These are phyloP conservation scores for Pseudogymnoascus sp. DNA, from an alignment of 2,329 filamentous ascomycete genomes.

Conservation along the genomic window DNA sequence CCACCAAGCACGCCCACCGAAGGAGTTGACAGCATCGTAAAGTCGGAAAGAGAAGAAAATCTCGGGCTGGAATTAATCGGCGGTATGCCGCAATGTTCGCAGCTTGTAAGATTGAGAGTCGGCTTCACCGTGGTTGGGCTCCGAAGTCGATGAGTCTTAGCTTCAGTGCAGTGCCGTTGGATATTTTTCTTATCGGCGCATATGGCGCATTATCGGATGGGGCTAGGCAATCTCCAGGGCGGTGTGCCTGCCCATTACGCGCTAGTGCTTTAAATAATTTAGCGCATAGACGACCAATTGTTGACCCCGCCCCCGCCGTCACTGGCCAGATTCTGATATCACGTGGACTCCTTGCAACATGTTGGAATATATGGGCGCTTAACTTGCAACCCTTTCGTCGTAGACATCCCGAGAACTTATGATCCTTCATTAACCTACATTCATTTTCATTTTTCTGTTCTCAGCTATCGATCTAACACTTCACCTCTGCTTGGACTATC, in stretches of 20 bases:
- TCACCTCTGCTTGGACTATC: not conserved
- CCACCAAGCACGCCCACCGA: constrained; percentile 46
- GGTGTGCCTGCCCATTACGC: not conserved
- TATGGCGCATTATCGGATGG: constrained; percentile 1
- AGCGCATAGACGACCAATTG: not conserved
- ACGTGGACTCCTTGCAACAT: not conserved
- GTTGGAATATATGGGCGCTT: not conserved
- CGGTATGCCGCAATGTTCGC: not conserved
- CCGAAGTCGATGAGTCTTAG: not conserved
- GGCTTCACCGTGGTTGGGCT: not conserved
- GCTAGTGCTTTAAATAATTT: not conserved
- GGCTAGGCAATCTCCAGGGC: not conserved
- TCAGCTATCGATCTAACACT: not conserved
- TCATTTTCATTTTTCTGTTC: not conserved
- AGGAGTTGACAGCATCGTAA: constrained; percentile 9
- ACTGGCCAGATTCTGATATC: not conserved
- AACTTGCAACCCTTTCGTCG: not conserved
- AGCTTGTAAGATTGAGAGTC: not conserved
- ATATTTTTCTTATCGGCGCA: constrained; percentile 9
- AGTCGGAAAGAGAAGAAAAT: not conserved
- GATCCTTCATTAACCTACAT: not conserved
- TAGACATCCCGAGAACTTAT: not conserved
- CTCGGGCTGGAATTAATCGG: not conserved
- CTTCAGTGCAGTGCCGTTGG: not conserved
- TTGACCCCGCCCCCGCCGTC: not conserved